phyloP scores from a whole-genome alignment of 73 alveolate species.

The Paramecium biaurelia region DNA sequence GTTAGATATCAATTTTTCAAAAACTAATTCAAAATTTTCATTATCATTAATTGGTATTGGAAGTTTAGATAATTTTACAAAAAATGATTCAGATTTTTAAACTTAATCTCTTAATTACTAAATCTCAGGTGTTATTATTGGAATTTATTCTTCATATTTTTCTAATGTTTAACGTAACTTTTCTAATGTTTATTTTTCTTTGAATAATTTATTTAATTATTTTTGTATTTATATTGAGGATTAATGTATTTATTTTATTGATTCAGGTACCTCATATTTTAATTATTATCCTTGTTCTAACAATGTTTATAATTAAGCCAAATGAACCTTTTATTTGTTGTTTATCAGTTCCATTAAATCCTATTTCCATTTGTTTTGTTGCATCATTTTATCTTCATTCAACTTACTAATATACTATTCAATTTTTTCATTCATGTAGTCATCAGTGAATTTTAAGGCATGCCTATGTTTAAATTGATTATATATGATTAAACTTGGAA shows the following conservation, averaged over 20 bases:
- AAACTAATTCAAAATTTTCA: not conserved
- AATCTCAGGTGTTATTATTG: slow-evolving; percentile 17
- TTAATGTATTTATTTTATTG: not conserved
- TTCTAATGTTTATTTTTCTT: not conserved
- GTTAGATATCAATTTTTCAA: not conserved
- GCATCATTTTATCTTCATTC: slow-evolving; percentile 11
- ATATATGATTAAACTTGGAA: not conserved
- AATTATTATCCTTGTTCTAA: not conserved
- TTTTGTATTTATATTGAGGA: not conserved
- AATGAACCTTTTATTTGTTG: slow-evolving; percentile 14
- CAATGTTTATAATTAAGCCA: not conserved
- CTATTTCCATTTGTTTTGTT: slow-evolving; percentile 6
- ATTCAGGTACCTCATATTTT: slow-evolving; percentile 35
- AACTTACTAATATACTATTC: slow-evolving; percentile 21
- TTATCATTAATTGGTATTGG: slow-evolving; percentile 15
- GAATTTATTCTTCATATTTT: slow-evolving; percentile 19
- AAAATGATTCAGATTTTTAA: not conserved
- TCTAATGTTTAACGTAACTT: not conserved
- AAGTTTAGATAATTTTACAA: not conserved
- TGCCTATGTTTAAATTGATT: not conserved
- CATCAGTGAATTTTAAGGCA: slow-evolving; percentile 18
- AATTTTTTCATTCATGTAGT: slow-evolving; percentile 17
- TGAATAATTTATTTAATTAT: not conserved
- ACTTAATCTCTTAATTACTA: not conserved
- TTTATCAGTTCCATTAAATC: not conserved